Evolutionary conservation across 140 eudicot species (phyloP).

Genomic region (Erigeron philadelphicus): DNA sequence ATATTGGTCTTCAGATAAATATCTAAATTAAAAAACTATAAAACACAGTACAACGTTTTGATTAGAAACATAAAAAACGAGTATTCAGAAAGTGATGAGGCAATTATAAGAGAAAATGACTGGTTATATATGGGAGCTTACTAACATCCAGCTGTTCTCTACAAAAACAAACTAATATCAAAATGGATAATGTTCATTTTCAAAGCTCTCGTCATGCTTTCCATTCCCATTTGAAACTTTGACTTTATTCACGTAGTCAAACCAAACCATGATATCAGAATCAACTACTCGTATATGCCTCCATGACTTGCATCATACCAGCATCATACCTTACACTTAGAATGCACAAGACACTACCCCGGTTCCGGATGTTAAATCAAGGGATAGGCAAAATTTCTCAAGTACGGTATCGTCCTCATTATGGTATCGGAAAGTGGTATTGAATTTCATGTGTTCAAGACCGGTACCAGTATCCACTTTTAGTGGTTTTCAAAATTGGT

Average conservation of each 20-base stretch:
- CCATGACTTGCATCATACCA: too few species aligned
- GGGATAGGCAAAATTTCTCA: too few species aligned
- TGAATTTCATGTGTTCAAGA: too few species aligned
- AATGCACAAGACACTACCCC: too few species aligned
- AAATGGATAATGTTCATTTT: conserved; percentile 26
- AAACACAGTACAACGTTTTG: not conserved
- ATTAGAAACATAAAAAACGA: not conserved
- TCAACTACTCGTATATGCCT: too few species aligned
- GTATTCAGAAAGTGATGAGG: not conserved
- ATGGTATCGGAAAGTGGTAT: too few species aligned
- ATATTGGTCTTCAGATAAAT: too few species aligned
- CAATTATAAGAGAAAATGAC: conserved; percentile 15
- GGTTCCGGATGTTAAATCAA: too few species aligned
- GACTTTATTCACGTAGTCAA: conserved; percentile 26
- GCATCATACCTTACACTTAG: not conserved
- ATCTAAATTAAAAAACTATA: too few species aligned
- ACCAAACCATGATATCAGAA: conserved; percentile 24
- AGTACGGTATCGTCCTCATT: too few species aligned
- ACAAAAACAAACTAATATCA: conserved; percentile 13
- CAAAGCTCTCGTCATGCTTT: conserved; percentile 25
- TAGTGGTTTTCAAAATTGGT: too few species aligned
- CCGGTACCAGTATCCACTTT: too few species aligned
- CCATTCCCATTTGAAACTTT: conserved; percentile 17
- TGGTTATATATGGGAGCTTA: conserved; percentile 29
- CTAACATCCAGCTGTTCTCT: conserved; percentile 33